Evolutionary conservation across 2,329 filamentous ascomycete species (phyloP).

Genomic region (Ophiostoma populinum): DNA sequence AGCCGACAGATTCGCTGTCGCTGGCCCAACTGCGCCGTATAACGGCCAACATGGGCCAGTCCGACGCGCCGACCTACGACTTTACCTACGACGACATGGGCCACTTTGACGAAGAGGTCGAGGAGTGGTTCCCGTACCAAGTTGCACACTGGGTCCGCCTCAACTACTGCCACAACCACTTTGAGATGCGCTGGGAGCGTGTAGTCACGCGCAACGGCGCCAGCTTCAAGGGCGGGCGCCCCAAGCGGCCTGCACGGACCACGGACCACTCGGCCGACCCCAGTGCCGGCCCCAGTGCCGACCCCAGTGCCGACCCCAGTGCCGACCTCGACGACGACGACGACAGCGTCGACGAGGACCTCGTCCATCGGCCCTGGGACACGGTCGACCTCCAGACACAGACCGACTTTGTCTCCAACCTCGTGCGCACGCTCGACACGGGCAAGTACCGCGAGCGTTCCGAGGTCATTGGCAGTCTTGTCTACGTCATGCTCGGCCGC

Average conservation of each 20-base stretch:
- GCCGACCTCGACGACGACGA: constrained; percentile 12
- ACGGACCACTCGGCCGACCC: background rate
- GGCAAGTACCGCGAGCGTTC: constrained; percentile 22
- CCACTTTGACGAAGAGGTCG: constrained; percentile 69
- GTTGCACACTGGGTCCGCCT: constrained; percentile 71
- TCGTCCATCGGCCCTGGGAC: constrained; percentile 37
- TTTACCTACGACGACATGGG: constrained; percentile 65
- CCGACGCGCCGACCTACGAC: constrained; percentile 61
- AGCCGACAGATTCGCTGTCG: constrained; percentile 50
- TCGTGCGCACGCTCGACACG: constrained; percentile 28
- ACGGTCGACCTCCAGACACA: constrained; percentile 40
- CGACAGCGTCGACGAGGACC: constrained; percentile 14
- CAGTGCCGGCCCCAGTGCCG: constrained; percentile 5
- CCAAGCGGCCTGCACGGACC: background rate
- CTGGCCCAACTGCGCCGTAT: constrained; percentile 56
- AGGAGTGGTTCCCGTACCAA: constrained; percentile 95
- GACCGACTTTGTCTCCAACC: constrained; percentile 36
- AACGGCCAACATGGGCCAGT: constrained; percentile 55
- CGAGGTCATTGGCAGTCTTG: constrained; percentile 36
- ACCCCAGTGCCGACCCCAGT: constrained; percentile 11
- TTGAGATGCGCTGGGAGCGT: constrained; percentile 57
- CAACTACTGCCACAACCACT: constrained; percentile 56
- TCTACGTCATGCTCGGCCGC: constrained; percentile 48
- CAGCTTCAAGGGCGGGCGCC: constrained; percentile 21
- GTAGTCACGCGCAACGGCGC: constrained; percentile 22